A percentile compares a stretch with the other conserved stretches of the same genome.
Conservation (phyloP, 2,329 filamentous ascomycete species). For the Pseudogymnoascus sp. region DNA sequence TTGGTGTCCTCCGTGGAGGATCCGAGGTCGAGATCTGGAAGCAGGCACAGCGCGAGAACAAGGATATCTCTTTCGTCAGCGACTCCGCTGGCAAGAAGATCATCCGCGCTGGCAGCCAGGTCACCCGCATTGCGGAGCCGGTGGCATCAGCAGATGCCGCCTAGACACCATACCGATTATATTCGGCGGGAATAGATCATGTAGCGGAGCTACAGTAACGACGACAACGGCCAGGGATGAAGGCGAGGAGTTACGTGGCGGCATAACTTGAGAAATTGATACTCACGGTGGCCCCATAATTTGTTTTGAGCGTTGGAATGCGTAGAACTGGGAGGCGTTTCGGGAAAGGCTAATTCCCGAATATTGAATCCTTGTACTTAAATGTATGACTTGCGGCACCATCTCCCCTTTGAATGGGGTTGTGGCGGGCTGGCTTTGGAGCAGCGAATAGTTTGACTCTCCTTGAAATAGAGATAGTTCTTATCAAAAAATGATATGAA, state of each 20-base stretch:
- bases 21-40: slow-evolving; percentile 93
- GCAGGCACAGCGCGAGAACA: slow-evolving; percentile 73
- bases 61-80: slow-evolving; percentile 70
- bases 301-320: slow-evolving; percentile 3
- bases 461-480: background rate
- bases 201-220: background rate
- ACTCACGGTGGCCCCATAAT: background rate
- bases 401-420: background rate
- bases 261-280: background rate
- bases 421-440: background rate
- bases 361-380: slow-evolving; percentile 9
- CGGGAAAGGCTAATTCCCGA: slow-evolving; percentile 8
- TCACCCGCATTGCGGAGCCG: slow-evolving; percentile 74
- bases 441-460: background rate
- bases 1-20: slow-evolving; percentile 77
- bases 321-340: slow-evolving; percentile 8
- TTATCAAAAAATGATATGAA: slow-evolving; percentile 3
- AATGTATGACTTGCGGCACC: background rate
- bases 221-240: background rate
- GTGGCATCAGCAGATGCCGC: slow-evolving; percentile 78
- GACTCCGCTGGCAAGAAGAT: slow-evolving; percentile 76
- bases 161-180: slow-evolving; percentile 29
- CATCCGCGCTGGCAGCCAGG: slow-evolving; percentile 75
- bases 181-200: background rate
- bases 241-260: background rate